Percentiles rank a stretch among this genome's conserved stretches.
Conservation (phyloP, 1,139 yeast genomes). For the Kazachstania sp. region DNA sequence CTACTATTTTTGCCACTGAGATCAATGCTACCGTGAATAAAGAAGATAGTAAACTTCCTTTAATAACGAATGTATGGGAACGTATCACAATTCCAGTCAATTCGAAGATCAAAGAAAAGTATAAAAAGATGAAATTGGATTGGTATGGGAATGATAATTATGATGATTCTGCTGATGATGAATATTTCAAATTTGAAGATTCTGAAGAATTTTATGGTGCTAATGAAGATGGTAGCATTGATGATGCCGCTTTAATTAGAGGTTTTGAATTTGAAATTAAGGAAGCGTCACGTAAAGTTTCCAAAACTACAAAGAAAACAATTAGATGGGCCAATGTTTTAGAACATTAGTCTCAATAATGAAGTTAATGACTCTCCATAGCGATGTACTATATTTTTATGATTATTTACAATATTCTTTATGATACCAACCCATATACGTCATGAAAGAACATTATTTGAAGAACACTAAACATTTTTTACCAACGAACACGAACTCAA, state of each 20-base stretch:
- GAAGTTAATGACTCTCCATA: not conserved
- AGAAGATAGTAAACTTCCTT: slow-evolving; percentile 53
- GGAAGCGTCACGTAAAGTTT: not conserved
- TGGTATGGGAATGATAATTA: slow-evolving; percentile 5
- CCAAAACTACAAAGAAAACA: slow-evolving; percentile 6
- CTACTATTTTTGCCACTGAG: slow-evolving; percentile 70
- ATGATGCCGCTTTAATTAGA: slow-evolving; percentile 14
- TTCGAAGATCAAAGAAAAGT: slow-evolving; percentile 11
- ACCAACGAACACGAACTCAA: no score
- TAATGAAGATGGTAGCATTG: not conserved
- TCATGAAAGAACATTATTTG: no score
- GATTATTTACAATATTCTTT: no score
- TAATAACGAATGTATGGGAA: slow-evolving; percentile 13
- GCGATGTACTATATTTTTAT: slow-evolving; percentile 12
- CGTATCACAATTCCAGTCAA: slow-evolving; percentile 15
- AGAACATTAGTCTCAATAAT: slow-evolving; percentile 15
- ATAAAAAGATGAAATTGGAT: slow-evolving; percentile 8
- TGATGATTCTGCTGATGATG: not conserved
- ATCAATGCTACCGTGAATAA: slow-evolving; percentile 42
- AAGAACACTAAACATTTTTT: no score
- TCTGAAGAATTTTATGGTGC: not conserved
- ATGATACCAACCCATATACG: no score
- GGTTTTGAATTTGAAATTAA: slow-evolving; percentile 10
- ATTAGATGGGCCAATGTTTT: slow-evolving; percentile 44
- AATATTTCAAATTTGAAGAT: not conserved